phyloP scores from a whole-genome alignment of 2,329 filamentous ascomycete species.

The Cyclaneusma minus region DNA sequence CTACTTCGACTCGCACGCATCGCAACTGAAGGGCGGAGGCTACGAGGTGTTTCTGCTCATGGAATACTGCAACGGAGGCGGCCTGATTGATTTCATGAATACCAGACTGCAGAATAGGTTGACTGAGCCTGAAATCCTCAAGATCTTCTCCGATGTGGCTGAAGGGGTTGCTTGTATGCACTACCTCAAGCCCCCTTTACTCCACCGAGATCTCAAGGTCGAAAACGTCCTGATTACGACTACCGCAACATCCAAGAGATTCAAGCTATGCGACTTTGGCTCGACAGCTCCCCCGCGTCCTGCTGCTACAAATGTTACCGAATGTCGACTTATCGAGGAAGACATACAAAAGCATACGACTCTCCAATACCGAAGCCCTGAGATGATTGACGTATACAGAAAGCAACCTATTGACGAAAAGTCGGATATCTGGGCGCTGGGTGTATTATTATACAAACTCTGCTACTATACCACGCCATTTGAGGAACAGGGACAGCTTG shows the following conservation, averaged over 20 bases:
- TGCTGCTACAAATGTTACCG: slow-evolving; percentile 71
- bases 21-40: slow-evolving; percentile 77
- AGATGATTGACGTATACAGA: slow-evolving; percentile 97
- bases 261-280: slow-evolving; percentile 98
- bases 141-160: slow-evolving; percentile 91
- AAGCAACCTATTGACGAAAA: slow-evolving; percentile 97
- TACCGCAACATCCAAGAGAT: slow-evolving; percentile 47
- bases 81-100: slow-evolving; percentile 99
- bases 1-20: slow-evolving; percentile 97
- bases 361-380: slow-evolving; percentile 89
- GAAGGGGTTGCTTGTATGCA: slow-evolving; percentile 98
- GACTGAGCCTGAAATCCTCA: slow-evolving; percentile 92
- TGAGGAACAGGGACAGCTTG: slow-evolving; percentile 93
- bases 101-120: slow-evolving; percentile 89
- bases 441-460: slow-evolving; percentile 89
- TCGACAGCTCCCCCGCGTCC: slow-evolving; percentile 73
- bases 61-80: slow-evolving; percentile 92
- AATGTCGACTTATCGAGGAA: slow-evolving; percentile 87
- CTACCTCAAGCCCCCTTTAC: slow-evolving; percentile 82
- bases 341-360: slow-evolving; percentile 96
- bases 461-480: slow-evolving; percentile 99
- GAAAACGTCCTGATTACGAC: slow-evolving; percentile 87
- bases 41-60: slow-evolving; percentile 98
- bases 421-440: slow-evolving; percentile 91
- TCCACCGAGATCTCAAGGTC: slow-evolving; percentile 93